Evolutionary conservation across 371 early-diverging fungal species (phyloP).

Genomic region (Lichtheimia corymbifera): DNA sequence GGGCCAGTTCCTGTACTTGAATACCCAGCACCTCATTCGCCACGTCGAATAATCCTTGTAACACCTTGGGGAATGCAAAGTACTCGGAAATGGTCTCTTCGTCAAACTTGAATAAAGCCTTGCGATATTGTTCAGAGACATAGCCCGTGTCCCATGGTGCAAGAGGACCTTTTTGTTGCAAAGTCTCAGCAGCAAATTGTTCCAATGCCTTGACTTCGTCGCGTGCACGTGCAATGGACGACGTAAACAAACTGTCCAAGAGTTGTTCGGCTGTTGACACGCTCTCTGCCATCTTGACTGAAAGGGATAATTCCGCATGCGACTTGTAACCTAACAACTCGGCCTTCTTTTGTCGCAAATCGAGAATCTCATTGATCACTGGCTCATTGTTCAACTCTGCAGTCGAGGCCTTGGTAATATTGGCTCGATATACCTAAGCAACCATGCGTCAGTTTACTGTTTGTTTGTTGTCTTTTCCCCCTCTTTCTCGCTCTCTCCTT

Average conservation of each 20-base stretch:
- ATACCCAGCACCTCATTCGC: conserved; percentile 60
- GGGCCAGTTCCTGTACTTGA: conserved; percentile 50
- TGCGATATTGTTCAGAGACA: conserved; percentile 62
- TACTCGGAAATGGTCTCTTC: conserved; percentile 67
- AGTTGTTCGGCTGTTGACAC: conserved; percentile 49
- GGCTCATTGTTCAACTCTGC: conserved; percentile 60
- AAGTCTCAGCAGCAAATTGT: conserved; percentile 43
- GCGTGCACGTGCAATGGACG: conserved; percentile 52
- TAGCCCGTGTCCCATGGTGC: conserved; percentile 63
- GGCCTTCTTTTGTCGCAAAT: conserved; percentile 53
- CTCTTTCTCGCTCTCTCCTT: background rate
- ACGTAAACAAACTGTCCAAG: conserved; percentile 47
- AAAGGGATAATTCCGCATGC: conserved; percentile 61
- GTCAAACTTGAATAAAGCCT: conserved; percentile 58
- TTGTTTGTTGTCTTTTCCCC: background rate
- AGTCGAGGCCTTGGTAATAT: conserved; percentile 57
- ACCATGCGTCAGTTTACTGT: background rate
- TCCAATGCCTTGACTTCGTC: conserved; percentile 50
- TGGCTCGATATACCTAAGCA: conserved; percentile 54
- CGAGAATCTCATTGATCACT: conserved; percentile 63
- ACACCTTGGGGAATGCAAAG: conserved; percentile 62
- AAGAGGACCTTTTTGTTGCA: conserved; percentile 46
- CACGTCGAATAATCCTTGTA: conserved; percentile 61
- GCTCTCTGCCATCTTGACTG: conserved; percentile 65
- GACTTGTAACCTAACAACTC: conserved; percentile 53